Conservation (phyloP, 805 yeast species). For the Candida berthetii region DNA sequence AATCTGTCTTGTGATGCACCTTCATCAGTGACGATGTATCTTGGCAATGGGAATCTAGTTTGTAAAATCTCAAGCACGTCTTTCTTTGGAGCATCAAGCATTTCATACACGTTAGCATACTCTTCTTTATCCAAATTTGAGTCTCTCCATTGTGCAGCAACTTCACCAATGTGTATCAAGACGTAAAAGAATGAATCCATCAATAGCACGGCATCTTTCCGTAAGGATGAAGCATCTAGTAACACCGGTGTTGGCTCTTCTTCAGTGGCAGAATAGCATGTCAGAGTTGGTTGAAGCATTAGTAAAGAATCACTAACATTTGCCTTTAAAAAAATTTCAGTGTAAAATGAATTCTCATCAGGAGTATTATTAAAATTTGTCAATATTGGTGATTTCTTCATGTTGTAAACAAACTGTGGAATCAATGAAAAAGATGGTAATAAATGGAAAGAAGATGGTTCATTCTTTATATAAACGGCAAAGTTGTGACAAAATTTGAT, state of each 20-base stretch:
- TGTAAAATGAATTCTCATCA: slow-evolving; percentile 92
- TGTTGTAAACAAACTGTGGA: slow-evolving; percentile 90
- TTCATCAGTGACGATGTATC: slow-evolving; percentile 92
- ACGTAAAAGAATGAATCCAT: slow-evolving; percentile 95
- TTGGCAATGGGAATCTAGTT: slow-evolving; percentile 92
- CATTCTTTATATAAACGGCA: slow-evolving; percentile 86
- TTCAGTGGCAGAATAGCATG: slow-evolving; percentile 62
- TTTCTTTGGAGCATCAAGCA: slow-evolving; percentile 76
- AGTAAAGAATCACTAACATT: slow-evolving; percentile 86
- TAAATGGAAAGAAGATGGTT: slow-evolving; percentile 71
- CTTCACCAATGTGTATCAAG: slow-evolving; percentile 86
- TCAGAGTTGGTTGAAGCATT: slow-evolving; percentile 94
- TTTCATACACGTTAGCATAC: slow-evolving; percentile 72
- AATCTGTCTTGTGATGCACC: slow-evolving; percentile 98
- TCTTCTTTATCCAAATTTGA: slow-evolving; percentile 83
- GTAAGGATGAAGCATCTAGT: slow-evolving; percentile 83
- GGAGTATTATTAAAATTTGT: slow-evolving; percentile 95
- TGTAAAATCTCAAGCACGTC: slow-evolving; percentile 86
- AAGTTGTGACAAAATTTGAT: slow-evolving; percentile 83
- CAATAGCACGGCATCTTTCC: slow-evolving; percentile 74
- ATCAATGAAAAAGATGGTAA: slow-evolving; percentile 74
- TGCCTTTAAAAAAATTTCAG: slow-evolving; percentile 80
- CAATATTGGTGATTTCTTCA: slow-evolving; percentile 89
- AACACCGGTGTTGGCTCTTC: slow-evolving; percentile 83
- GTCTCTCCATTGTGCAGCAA: slow-evolving; percentile 90